Percentiles rank a stretch among this genome's conserved stretches.
Evolutionary conservation across 352 stramenopile genomes (phyloP).

Genomic region (Pythium monospermum): DNA sequence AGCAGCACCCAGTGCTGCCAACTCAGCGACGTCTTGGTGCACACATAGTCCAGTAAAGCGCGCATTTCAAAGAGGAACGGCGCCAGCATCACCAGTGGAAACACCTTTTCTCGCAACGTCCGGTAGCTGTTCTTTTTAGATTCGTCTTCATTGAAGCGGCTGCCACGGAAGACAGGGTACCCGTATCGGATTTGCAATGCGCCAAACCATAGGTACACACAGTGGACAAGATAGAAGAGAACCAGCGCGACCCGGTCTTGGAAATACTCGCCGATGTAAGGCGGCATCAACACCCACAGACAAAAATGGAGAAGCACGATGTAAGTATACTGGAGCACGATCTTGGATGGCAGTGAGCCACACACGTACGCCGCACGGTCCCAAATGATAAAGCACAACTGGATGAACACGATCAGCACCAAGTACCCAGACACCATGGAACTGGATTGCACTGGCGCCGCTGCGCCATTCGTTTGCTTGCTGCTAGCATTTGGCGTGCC

Average conservation of each 20-base stretch:
- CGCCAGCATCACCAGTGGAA: conserved; percentile 69
- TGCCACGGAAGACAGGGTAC: conserved; percentile 80
- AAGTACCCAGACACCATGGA: conserved; percentile 85
- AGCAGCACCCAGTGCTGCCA: conserved; percentile 80
- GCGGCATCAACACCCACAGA: conserved; percentile 73
- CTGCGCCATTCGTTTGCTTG: conserved; percentile 31
- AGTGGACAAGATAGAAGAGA: conserved; percentile 80
- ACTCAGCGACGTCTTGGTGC: conserved; percentile 78
- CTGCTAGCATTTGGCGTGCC: conserved; percentile 46
- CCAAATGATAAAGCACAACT: conserved; percentile 82
- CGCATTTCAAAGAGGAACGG: conserved; percentile 89
- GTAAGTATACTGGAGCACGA: conserved; percentile 76
- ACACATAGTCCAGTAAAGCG: conserved; percentile 81
- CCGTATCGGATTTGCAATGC: conserved; percentile 83
- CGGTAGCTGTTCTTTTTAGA: conserved; percentile 49
- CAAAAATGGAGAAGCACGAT: conserved; percentile 62
- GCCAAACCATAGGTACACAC: conserved; percentile 67
- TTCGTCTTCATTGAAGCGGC: conserved; percentile 58
- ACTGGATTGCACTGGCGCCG: conserved; percentile 52
- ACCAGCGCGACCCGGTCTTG: conserved; percentile 63
- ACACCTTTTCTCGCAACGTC: conserved; percentile 52
- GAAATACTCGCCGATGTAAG: conserved; percentile 77
- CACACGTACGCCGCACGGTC: conserved; percentile 81
- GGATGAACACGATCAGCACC: conserved; percentile 75
- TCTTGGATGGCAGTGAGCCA: conserved; percentile 64